Evolutionary conservation across 306 rosid species (phyloP).

Genomic region (Rosa chinensis): DNA sequence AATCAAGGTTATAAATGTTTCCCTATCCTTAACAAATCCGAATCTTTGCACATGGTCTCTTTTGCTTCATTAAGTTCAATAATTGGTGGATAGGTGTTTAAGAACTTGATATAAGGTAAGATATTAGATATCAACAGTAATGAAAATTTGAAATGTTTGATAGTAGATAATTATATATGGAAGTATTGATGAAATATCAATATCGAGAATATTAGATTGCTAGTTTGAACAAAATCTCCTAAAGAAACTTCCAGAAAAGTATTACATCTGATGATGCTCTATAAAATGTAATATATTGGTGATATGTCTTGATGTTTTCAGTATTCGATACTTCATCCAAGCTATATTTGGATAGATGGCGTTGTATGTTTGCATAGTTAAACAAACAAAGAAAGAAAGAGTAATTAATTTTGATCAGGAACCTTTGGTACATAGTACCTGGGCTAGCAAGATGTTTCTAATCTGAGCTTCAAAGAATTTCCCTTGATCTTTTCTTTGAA

Average conservation of each 20-base stretch:
- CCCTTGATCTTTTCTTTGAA: background rate
- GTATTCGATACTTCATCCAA: background rate
- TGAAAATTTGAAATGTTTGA: background rate
- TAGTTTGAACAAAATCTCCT: background rate
- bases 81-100: background rate
- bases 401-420: background rate
- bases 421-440: background rate
- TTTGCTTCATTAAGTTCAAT: background rate
- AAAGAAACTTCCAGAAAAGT: background rate
- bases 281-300: background rate
- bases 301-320: background rate
- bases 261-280: background rate
- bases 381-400: background rate
- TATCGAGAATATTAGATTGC: slow-evolving; percentile 1
- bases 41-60: background rate
- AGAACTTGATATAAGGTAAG: slow-evolving; percentile 6
- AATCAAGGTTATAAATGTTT: slow-evolving; percentile 7
- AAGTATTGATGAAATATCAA: slow-evolving; percentile 1
- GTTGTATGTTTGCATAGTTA: background rate
- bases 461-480: background rate
- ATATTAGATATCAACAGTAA: background rate
- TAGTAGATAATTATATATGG: background rate
- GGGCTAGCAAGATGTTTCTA: background rate
- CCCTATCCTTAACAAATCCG: background rate
- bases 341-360: background rate